These are phyloP conservation scores for Paramyrothecium roridum DNA, from an alignment of 2,329 filamentous ascomycete genomes.

Conservation along the genomic window DNA sequence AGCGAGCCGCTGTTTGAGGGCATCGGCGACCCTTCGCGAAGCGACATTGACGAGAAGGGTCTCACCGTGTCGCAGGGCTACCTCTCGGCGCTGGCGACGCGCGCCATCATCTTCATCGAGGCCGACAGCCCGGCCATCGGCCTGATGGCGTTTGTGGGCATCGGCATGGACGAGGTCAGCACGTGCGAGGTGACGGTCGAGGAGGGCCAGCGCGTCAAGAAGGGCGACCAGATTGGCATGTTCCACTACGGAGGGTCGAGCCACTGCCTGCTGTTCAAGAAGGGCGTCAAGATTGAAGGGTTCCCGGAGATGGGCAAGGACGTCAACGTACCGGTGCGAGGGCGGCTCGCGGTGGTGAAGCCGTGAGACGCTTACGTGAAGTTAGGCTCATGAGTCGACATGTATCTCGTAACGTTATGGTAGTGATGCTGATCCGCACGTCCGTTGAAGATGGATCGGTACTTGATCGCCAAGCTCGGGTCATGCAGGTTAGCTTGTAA, in stretches of 20 bases:
- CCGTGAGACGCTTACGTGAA: conserved; percentile 1
- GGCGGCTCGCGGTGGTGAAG: conserved; percentile 30
- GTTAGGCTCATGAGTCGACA: too few relatives aligned
- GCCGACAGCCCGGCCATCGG: conserved; percentile 64
- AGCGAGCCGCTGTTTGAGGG: conserved; percentile 49
- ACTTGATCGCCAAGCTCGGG: too few relatives aligned
- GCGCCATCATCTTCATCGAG: conserved; percentile 68
- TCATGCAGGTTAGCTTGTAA: too few relatives aligned
- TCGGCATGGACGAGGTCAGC: conserved; percentile 76
- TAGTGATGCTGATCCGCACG: too few relatives aligned
- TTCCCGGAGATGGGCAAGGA: conserved; percentile 31
- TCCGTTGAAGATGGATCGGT: too few relatives aligned
- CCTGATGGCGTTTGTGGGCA: conserved; percentile 65
- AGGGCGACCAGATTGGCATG: conserved; percentile 73
- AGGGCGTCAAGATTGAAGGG: conserved; percentile 45
- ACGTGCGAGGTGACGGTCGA: conserved; percentile 69
- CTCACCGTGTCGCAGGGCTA: conserved; percentile 60
- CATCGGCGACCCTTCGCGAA: conserved; percentile 17
- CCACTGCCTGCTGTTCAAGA: conserved; percentile 65
- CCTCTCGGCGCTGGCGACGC: conserved; percentile 62
- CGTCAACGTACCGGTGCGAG: conserved; percentile 36
- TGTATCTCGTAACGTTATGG: too few relatives aligned
- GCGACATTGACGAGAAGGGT: conserved; percentile 36
- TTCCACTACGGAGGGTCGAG: conserved; percentile 77
- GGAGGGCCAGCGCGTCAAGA: conserved; percentile 62